These are phyloP conservation scores for Murraya koenigii DNA, from an alignment of 345 rosid species.

Conservation along the genomic window DNA sequence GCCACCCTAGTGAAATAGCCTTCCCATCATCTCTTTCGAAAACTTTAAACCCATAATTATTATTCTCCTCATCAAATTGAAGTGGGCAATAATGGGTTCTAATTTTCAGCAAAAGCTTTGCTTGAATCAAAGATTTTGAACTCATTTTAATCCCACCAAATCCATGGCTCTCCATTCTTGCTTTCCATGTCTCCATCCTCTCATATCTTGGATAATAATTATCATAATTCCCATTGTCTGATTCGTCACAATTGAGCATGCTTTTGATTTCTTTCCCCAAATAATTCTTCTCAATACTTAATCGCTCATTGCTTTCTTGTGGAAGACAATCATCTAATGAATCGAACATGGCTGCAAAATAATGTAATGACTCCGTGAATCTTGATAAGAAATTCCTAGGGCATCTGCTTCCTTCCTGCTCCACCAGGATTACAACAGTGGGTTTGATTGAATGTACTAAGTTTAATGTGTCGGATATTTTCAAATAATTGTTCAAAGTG, in stretches of 20 bases:
- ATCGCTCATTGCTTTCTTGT: conserved; percentile 45
- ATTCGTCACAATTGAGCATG: conserved; percentile 38
- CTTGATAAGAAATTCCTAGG: conserved; percentile 48
- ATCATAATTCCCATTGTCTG: not conserved
- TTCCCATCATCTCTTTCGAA: conserved; percentile 54
- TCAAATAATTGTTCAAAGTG: conserved; percentile 21
- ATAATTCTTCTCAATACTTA: conserved; percentile 58
- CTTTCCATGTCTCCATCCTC: conserved; percentile 59
- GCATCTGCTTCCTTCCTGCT: conserved; percentile 51
- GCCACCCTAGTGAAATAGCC: conserved; percentile 61
- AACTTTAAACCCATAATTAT: conserved; percentile 43
- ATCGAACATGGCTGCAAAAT: conserved; percentile 69
- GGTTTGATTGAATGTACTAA: conserved; percentile 45
- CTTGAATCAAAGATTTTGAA: conserved; percentile 60
- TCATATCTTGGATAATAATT: conserved; percentile 30
- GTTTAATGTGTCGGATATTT: conserved; percentile 44
- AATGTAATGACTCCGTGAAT: conserved; percentile 66
- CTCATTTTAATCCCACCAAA: conserved; percentile 48
- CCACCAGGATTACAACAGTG: conserved; percentile 47
- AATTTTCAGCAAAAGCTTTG: conserved; percentile 57
- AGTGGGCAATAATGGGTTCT: conserved; percentile 44
- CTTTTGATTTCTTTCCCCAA: conserved; percentile 59
- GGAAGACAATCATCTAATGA: conserved; percentile 66
- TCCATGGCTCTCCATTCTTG: conserved; percentile 61
- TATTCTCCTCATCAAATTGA: conserved; percentile 44